These are phyloP conservation scores for Sedum album DNA, from an alignment of 164 flowering plant species.

Conservation along the genomic window DNA sequence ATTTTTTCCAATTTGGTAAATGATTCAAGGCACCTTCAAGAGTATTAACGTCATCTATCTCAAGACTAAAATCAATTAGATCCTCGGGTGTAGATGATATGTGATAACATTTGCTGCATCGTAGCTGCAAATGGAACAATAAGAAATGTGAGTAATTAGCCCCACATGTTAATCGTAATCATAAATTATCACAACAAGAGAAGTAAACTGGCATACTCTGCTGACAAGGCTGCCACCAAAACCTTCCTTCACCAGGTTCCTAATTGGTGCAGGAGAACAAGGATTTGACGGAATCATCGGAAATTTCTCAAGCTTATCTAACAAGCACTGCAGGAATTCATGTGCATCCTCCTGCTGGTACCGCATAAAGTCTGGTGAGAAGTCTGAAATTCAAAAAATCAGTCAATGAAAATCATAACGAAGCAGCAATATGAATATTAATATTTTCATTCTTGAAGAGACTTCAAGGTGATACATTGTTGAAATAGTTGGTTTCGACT, in stretches of 20 bases:
- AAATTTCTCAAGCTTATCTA: constrained; percentile 57
- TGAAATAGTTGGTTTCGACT: no score
- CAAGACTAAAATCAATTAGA: constrained; percentile 70
- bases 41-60: constrained; percentile 55
- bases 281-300: background rate
- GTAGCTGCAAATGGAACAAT: constrained; percentile 42
- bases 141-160: background rate
- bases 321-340: constrained; percentile 73
- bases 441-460: no score
- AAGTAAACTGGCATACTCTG: constrained; percentile 36
- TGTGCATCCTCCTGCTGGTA: constrained; percentile 94
- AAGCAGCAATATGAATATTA: background rate
- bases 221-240: constrained; percentile 87
- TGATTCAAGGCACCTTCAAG: constrained; percentile 61
- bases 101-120: constrained; percentile 69
- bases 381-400: constrained; percentile 34
- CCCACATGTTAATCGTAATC: background rate
- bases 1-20: constrained; percentile 77
- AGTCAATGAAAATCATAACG: constrained; percentile 11
- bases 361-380: constrained; percentile 46
- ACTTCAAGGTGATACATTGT: no score
- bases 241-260: constrained; percentile 47
- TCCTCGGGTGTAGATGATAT: constrained; percentile 70
- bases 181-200: background rate
- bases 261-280: constrained; percentile 16